Base-by-base conservation (phyloP, 305 asterid genomes). In the Fraxinus velutina region DNA sequence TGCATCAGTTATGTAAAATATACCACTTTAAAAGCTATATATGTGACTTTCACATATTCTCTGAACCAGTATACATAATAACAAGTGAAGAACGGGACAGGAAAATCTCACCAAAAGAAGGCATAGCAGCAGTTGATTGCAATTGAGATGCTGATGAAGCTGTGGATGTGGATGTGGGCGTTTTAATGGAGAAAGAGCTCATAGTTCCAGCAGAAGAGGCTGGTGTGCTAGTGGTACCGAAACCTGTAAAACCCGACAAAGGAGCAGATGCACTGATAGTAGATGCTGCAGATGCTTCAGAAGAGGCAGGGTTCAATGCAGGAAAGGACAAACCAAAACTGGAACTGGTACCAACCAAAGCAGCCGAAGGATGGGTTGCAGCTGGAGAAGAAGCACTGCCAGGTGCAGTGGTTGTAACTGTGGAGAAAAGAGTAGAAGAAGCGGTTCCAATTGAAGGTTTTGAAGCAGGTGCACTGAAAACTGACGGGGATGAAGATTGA, bases 191-290 rank as follows among this genome's bases (percentile, higher is more conserved):
- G 55, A 84, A 80, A 76, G 93, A 83, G 76, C 83, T 78, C 4
- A 88, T 68, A 79, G 39, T 86, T 64, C 89, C 93, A 64, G 89
- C 57, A 29, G 88, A 79, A 52, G 86, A 80, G 7, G 89, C 87
- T 29, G 89, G 82, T 24, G 90, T 36, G 73, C 77, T 77, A 79
- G 68, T 73, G 5, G 50, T 37, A 52, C 86, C 80, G 30, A 89
- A 88, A 82, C 91, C 90, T 39, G 87, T 85, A 24, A 88, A 81
- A 33, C 87, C 85, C 21, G 86, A 60, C 60, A 89, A 78, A 39
- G 90, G 86, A 78, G 89, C 82, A 73, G 88, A 71, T 78, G 87
- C 73, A 77, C 84, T 82, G 32, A 84, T 75, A 29, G 15, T 60
- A 17, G 50, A n/a, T 29, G 84, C 71, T 62, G 89, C 81, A 84